A percentile compares a stretch with the other conserved stretches of the same genome.
These are phyloP conservation scores for Annulohypoxylon bovei DNA, from an alignment of 495 filamentous ascomycete species.

Conservation along the genomic window DNA sequence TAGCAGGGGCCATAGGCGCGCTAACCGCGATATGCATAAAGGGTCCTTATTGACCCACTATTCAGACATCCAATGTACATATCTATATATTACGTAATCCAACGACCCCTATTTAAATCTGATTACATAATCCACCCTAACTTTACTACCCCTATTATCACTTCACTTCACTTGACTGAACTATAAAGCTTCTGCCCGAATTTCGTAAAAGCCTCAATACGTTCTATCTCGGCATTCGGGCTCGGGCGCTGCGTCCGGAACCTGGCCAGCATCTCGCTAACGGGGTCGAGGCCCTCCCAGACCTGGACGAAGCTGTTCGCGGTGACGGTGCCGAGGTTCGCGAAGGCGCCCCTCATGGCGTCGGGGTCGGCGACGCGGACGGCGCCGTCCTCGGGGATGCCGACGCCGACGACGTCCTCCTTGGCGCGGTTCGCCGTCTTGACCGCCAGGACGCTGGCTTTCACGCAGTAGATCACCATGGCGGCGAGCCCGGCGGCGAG, in stretches of 20 bases:
- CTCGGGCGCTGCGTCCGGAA: not conserved
- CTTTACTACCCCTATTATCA: not conserved
- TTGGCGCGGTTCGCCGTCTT: not conserved
- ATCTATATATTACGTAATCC: not conserved
- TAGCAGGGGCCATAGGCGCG: not conserved
- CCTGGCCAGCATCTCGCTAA: not conserved
- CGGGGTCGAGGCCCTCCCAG: not conserved
- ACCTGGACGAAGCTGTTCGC: not conserved
- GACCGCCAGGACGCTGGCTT: not conserved
- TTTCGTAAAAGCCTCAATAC: not conserved
- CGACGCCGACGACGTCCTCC: not conserved
- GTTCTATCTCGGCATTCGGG: not conserved
- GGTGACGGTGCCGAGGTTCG: not conserved
- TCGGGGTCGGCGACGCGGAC: not conserved
- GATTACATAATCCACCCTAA: not conserved
- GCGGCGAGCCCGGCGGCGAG: not conserved
- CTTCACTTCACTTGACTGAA: not conserved
- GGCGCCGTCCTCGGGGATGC: not conserved
- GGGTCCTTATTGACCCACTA: not conserved
- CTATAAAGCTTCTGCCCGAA: not conserved
- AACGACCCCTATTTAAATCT: not conserved
- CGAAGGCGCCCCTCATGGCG: not conserved
- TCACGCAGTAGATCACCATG: conserved; percentile 10
- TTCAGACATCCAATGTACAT: not conserved
- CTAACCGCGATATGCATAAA: not conserved